Conservation (phyloP, 2,329 filamentous ascomycete genomes). For the Verticillium nonalfalfae region DNA sequence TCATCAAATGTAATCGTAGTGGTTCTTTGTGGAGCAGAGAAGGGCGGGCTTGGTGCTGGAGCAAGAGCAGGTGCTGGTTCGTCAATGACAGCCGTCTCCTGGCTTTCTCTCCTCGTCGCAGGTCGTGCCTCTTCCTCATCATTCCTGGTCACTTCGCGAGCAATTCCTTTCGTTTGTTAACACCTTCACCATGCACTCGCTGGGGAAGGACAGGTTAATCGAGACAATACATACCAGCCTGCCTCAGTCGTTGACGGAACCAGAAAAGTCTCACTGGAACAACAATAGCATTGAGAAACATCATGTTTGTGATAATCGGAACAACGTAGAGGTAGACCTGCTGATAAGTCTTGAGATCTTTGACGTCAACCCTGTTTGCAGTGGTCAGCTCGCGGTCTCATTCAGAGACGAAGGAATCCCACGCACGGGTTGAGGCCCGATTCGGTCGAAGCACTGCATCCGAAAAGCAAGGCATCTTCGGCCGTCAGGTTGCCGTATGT, state of each 20-base stretch:
- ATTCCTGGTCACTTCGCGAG: not conserved
- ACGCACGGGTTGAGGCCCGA: slow-evolving; percentile 42
- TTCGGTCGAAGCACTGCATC: slow-evolving; percentile 40
- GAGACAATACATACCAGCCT: slow-evolving; percentile 19
- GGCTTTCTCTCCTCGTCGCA: not conserved
- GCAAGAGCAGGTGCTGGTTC: not conserved
- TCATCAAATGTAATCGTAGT: not conserved
- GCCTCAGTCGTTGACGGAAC: slow-evolving; percentile 33
- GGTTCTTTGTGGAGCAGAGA: not conserved
- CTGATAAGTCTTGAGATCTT: slow-evolving; percentile 40
- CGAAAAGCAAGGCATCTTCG: slow-evolving; percentile 44
- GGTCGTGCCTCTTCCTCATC: not conserved
- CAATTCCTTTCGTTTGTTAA: not conserved
- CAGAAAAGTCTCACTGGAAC: slow-evolving; percentile 40
- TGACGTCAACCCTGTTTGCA: slow-evolving; percentile 37
- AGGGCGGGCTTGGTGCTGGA: not conserved
- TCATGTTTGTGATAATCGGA: slow-evolving; percentile 39
- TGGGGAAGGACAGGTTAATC: not conserved
- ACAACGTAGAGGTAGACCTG: slow-evolving; percentile 44
- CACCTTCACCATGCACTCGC: not conserved
- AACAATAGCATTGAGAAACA: slow-evolving; percentile 42
- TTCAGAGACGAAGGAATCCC: not conserved
- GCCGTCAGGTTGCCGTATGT: slow-evolving; percentile 28
- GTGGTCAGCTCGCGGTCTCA: not conserved
- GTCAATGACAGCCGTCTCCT: not conserved